phyloP scores from a whole-genome alignment of 192 early-diverging fungal species.

The Cladochytrium replicatum region DNA sequence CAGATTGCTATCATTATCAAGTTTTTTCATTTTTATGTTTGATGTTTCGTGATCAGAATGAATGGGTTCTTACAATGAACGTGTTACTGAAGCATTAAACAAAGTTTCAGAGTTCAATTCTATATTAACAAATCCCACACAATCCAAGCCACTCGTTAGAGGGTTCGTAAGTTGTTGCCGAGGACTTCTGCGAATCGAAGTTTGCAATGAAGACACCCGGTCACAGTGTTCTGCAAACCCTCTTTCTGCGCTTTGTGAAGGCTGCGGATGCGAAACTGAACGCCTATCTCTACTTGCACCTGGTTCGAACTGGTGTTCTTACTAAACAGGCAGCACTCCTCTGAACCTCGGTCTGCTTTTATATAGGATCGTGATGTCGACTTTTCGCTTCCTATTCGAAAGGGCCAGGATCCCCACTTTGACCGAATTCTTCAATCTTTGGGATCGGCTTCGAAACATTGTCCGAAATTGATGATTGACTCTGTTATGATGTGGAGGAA shows the following conservation, averaged over 20 bases:
- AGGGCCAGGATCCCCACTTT: conserved; percentile 56
- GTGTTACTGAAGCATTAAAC: no score
- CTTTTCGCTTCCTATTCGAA: conserved; percentile 17
- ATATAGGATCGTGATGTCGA: conserved; percentile 18
- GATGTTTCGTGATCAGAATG: no score
- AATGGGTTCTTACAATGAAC: no score
- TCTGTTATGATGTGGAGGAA: conserved; percentile 46
- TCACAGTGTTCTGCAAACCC: conserved; percentile 14
- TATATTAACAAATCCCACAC: no score
- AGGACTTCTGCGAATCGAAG: no score
- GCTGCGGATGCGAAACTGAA: conserved; percentile 15
- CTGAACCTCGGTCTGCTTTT: not conserved
- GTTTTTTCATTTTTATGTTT: no score
- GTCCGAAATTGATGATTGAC: conserved; percentile 70
- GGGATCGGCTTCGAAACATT: conserved; percentile 69
- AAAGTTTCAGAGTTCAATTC: no score
- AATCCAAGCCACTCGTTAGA: no score
- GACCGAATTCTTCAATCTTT: conserved; percentile 72
- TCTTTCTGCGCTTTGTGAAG: conserved; percentile 17
- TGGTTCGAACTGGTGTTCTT: conserved; percentile 5
- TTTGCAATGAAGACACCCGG: conserved; percentile 4
- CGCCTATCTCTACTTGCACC: conserved; percentile 6
- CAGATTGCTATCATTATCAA: no score
- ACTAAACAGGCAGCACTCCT: not conserved
- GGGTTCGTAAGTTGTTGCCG: no score